Conservation (phyloP, 306 rosid species). For the Heteromeles arbutifolia region DNA sequence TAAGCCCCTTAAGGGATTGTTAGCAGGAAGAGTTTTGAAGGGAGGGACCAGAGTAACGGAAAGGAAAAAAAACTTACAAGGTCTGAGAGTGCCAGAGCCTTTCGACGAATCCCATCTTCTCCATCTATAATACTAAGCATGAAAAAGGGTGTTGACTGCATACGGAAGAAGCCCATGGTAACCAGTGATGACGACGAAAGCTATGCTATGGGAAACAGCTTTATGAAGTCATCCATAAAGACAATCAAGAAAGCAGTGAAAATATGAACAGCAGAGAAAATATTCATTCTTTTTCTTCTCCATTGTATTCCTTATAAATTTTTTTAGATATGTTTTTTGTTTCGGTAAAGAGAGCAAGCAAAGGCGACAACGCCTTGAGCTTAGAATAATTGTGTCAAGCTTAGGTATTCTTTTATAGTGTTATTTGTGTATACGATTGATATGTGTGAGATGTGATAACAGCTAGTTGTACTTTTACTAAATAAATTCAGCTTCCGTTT, state of each 20-base stretch:
- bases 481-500: not conserved
- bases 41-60: conserved; percentile 28
- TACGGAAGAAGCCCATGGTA: conserved; percentile 56
- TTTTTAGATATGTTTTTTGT: not conserved
- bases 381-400: conserved; percentile 27
- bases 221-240: conserved; percentile 58
- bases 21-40: conserved; percentile 35
- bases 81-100: conserved; percentile 66
- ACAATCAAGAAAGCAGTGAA: conserved; percentile 66
- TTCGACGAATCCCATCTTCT: conserved; percentile 82
- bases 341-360: conserved; percentile 14
- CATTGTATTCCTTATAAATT: not conserved
- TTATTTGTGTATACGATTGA: conserved; percentile 38
- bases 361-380: not conserved
- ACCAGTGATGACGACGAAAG: conserved; percentile 40
- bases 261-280: too few species aligned
- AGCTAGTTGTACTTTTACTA: conserved; percentile 35
- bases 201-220: conserved; percentile 31
- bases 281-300: not conserved
- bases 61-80: conserved; percentile 52
- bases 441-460: conserved; percentile 27
- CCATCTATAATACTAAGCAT: conserved; percentile 75
- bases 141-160: conserved; percentile 67
- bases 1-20: conserved; percentile 26
- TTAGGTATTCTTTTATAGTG: conserved; percentile 10